A percentile compares a stretch with the other conserved stretches of the same genome.
These are phyloP conservation scores for Osmanthus fragrans DNA, from an alignment of 257 asterid genomes.

Conservation along the genomic window DNA sequence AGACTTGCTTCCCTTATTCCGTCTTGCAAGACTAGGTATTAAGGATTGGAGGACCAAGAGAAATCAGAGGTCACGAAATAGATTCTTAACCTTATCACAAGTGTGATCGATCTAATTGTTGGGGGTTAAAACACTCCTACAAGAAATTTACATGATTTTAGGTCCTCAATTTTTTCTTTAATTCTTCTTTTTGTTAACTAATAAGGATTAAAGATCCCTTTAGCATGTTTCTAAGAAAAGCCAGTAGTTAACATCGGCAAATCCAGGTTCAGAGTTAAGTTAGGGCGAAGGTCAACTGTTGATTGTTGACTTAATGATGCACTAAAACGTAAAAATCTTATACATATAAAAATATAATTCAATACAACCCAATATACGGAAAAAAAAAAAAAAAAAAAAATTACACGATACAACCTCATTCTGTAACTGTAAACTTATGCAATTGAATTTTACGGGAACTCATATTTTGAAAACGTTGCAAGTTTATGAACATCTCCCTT, in stretches of 20 bases:
- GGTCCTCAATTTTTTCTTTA: background rate
- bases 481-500: too few relatives aligned
- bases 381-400: too few relatives aligned
- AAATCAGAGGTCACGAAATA: background rate
- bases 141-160: background rate
- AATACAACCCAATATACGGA: too few relatives aligned
- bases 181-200: background rate
- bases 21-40: background rate
- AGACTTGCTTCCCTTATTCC: background rate
- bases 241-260: background rate
- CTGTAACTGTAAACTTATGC: too few relatives aligned
- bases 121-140: background rate
- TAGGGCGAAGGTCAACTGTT: too few relatives aligned
- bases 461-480: too few relatives aligned
- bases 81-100: background rate
- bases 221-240: background rate
- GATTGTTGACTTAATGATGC: too few relatives aligned
- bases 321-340: too few relatives aligned
- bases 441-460: too few relatives aligned
- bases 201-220: background rate
- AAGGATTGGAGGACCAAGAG: background rate
- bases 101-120: background rate
- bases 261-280: too few relatives aligned
- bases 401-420: too few relatives aligned
- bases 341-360: too few relatives aligned